Conservation (phyloP, 305 asterid species). For the Fraxinus angustifolia region DNA sequence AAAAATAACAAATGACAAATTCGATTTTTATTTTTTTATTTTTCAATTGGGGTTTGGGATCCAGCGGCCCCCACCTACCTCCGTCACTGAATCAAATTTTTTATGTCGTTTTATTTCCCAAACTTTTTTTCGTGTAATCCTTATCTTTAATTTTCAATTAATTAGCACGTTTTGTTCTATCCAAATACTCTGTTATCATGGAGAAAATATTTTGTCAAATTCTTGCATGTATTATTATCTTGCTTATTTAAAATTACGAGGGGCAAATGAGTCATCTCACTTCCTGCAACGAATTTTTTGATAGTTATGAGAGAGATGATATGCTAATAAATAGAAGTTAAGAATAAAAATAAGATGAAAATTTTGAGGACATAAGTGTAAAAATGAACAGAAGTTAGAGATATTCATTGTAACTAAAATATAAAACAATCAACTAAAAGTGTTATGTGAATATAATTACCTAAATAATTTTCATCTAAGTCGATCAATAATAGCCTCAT, state of each 20-base stretch:
- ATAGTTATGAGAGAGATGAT: not conserved
- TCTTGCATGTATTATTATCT: not conserved
- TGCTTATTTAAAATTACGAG: not conserved
- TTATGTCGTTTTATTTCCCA: not conserved
- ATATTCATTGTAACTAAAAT: not conserved
- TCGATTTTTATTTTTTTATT: too few species aligned
- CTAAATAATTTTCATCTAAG: too few species aligned
- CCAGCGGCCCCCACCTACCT: too few species aligned
- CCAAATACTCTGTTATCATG: not conserved
- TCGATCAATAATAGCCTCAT: not conserved
- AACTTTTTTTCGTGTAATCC: too few species aligned
- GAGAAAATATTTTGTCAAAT: not conserved
- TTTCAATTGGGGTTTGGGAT: too few species aligned
- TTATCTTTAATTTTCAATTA: not conserved
- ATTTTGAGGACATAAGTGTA: not conserved
- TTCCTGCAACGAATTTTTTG: not conserved
- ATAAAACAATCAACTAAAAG: too few species aligned
- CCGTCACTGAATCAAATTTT: too few species aligned
- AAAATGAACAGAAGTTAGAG: too few species aligned
- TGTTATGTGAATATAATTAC: too few species aligned
- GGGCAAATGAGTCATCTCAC: not conserved
- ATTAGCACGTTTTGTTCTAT: not conserved
- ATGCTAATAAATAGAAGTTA: not conserved
- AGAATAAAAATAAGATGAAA: too few species aligned
- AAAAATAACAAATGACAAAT: too few species aligned